Conservation (phyloP, 805 yeast species). For the Candida montana region DNA sequence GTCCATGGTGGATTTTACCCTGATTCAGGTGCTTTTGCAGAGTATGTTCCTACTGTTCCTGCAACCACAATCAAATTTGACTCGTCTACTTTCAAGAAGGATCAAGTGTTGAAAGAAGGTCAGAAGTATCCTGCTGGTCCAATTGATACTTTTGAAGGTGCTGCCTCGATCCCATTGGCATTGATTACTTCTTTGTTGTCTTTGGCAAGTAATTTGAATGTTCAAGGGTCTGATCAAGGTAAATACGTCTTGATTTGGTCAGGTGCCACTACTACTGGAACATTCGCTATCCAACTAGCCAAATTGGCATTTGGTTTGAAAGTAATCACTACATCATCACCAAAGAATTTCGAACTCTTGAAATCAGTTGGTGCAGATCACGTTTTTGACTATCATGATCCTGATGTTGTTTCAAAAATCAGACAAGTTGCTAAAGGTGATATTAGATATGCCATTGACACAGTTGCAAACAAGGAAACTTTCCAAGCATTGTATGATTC, state of each 20-base stretch:
- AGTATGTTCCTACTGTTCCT: conserved; percentile 46
- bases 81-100: conserved; percentile 11
- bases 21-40: conserved; percentile 54
- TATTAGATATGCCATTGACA: conserved; percentile 30
- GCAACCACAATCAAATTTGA: conserved; percentile 27
- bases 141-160: conserved; percentile 53
- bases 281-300: conserved; percentile 53
- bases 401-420: conserved; percentile 40
- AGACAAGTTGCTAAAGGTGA: conserved; percentile 27
- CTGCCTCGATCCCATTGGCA: conserved; percentile 47
- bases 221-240: conserved; percentile 31
- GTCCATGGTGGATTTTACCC: conserved; percentile 47
- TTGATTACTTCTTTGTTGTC: conserved; percentile 36
- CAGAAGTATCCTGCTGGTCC: conserved; percentile 30
- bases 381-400: conserved; percentile 46
- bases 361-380: conserved; percentile 45
- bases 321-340: conserved; percentile 47
- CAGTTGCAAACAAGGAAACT: conserved; percentile 28
- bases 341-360: conserved; percentile 37
- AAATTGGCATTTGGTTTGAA: conserved; percentile 36
- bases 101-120: conserved; percentile 20
- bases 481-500: conserved; percentile 30
- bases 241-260: conserved; percentile 52
- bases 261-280: conserved; percentile 66
- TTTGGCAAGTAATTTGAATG: conserved; percentile 45